Evolutionary conservation across 106 monocot species (phyloP), one percentile per base, ranked within the genome.

Genomic region (Dendrobium catenatum): DNA sequence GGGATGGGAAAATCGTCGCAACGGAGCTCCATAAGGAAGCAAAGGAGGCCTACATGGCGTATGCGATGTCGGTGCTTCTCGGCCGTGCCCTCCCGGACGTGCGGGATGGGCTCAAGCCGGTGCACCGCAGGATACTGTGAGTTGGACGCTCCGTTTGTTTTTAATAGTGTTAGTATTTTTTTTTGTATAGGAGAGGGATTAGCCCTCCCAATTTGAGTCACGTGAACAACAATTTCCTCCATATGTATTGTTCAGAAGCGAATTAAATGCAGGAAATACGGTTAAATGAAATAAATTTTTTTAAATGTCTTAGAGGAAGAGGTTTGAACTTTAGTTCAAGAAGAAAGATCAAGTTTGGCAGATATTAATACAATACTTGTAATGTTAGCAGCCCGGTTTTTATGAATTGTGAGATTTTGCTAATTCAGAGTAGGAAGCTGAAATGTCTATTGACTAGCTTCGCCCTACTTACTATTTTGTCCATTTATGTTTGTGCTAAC

Each of bases 41-140:
- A 9, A 99, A 89, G 20, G 95, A 93, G 61, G 91, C 99, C 0
- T 99, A 99, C 86, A 99, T 95, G 99, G 82, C 95, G 13, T 99
- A 99, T 47, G 99, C 99, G 7, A 95, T 99, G 99, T 99, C 99
- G 4, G 99, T 99, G 85, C 83, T 99, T 22, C 86, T 95, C 7
- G 99, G 99, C 2, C 91, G 99, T 6, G 99, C 99, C 3, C 55
- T 99, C 74, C 99, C 99, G 27, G 99, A 99, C 81, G 99, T 88
- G n/a, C 77, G 99, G 15, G 99, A 99, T 20, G 99, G 99, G 26
- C 75, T 99, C 72, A 99, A 99, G 85, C 99, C 99, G 0, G 99
- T 99, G 16, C 99, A 99, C 55, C 80, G 99, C 41, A 87, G 99
- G 82, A 99, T 99, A 77, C 72, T 99, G 98, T 98, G 81, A 91